A percentile compares a stretch with the other conserved stretches of the same genome.
Conservation (phyloP, 257 asterid species). For the Capsicum chinense region DNA sequence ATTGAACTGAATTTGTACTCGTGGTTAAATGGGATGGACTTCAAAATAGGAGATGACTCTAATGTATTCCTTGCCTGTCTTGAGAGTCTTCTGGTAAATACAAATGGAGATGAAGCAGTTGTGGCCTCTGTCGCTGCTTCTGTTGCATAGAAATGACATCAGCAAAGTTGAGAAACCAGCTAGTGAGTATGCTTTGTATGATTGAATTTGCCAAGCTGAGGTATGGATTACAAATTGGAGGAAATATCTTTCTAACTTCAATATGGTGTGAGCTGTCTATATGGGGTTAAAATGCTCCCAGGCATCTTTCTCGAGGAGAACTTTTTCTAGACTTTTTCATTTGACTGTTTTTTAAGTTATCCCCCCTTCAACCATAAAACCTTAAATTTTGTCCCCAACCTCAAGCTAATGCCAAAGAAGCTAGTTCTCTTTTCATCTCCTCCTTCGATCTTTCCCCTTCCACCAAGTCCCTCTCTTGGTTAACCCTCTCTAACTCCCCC, state of each 20-base stretch:
- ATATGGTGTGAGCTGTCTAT: neutral
- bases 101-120: neutral
- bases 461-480: neutral
- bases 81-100: neutral
- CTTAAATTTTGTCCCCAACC: neutral
- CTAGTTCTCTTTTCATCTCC: neutral
- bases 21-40: conserved; percentile 14
- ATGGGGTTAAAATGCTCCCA: neutral
- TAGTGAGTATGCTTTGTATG: neutral
- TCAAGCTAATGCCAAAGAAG: neutral
- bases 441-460: neutral
- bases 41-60: neutral
- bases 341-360: neutral
- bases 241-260: conserved; percentile 7
- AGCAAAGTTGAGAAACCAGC: conserved; percentile 19
- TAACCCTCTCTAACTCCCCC: neutral
- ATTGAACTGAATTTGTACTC: conserved; percentile 10
- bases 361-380: neutral
- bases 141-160: conserved; percentile 8
- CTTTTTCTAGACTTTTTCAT: neutral
- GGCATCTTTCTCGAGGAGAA: neutral
- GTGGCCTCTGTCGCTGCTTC: neutral
- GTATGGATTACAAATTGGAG: neutral
- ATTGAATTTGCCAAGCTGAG: neutral
- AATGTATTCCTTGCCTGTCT: neutral